phyloP scores from a whole-genome alignment of 495 filamentous ascomycete species.

The Penicillium arizonense region DNA sequence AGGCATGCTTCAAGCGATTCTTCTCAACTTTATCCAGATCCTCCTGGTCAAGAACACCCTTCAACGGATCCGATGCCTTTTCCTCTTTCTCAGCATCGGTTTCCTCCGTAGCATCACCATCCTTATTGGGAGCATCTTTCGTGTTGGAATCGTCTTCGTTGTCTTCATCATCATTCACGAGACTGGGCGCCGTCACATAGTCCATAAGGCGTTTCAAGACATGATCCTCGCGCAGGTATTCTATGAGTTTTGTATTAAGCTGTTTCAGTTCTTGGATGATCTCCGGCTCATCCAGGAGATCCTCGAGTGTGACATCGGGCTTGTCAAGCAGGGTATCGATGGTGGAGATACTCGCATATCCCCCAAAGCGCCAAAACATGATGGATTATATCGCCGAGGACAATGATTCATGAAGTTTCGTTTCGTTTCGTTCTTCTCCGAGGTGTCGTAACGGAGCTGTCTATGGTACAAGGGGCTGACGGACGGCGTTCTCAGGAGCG shows the following conservation, averaged over 20 bases:
- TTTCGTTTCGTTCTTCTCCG: constrained; percentile 24
- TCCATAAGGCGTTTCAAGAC: constrained; percentile 85
- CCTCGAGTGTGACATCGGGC: constrained; percentile 89
- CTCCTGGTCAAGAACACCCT: constrained; percentile 48
- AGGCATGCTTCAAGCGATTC: constrained; percentile 85
- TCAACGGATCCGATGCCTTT: constrained; percentile 48
- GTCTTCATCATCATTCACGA: constrained; percentile 62
- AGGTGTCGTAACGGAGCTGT: constrained; percentile 27
- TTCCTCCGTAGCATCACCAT: constrained; percentile 32
- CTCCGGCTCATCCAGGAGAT: constrained; percentile 93
- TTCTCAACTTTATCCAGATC: constrained; percentile 78
- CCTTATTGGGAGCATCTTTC: constrained; percentile 38
- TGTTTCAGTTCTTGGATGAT: constrained; percentile 96
- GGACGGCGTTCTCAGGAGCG: constrained; percentile 6
- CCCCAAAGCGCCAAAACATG: constrained; percentile 99
- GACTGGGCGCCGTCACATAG: constrained; percentile 80
- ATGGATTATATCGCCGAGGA: constrained; percentile 50
- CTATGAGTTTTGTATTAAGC: constrained; percentile 96
- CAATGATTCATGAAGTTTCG: constrained; percentile 42
- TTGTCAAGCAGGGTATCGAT: constrained; percentile 96
- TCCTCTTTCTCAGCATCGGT: constrained; percentile 29
- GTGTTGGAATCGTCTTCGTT: constrained; percentile 46
- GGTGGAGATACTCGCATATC: constrained; percentile 94
- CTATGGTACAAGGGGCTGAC: constrained; percentile 29
- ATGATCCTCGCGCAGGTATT: constrained; percentile 85